phyloP scores from a whole-genome alignment of 108 stramenopile genomes.

The Cyclotella sp. region DNA sequence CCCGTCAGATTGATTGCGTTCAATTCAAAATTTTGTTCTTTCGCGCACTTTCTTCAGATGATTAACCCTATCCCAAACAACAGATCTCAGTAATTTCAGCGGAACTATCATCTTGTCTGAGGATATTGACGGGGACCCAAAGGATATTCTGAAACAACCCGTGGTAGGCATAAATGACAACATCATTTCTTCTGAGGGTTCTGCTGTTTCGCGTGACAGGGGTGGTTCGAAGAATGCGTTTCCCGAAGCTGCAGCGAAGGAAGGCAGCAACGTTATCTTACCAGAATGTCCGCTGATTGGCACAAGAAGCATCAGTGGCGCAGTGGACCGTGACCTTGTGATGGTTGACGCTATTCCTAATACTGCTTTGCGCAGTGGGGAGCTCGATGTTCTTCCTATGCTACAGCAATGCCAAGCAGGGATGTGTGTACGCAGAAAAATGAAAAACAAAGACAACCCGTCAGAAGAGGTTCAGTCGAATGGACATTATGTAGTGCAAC shows the following conservation, averaged over 20 bases:
- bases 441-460: not conserved
- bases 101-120: slow-evolving; percentile 17
- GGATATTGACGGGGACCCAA: not conserved
- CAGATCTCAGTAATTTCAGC: slow-evolving; percentile 19
- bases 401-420: not conserved
- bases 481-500: not conserved
- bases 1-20: too few relatives aligned
- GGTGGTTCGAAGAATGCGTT: too few relatives aligned
- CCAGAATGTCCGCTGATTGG: too few relatives aligned
- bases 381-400: not conserved
- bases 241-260: too few relatives aligned
- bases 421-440: not conserved
- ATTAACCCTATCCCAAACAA: too few relatives aligned
- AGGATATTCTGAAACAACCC: not conserved
- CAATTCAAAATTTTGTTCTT: too few relatives aligned
- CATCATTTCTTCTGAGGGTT: too few relatives aligned
- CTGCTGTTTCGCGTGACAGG: too few relatives aligned
- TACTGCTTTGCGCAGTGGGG: not conserved
- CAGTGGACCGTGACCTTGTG: not conserved
- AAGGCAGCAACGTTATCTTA: too few relatives aligned
- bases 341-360: slow-evolving; percentile 1
- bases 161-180: not conserved
- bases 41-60: too few relatives aligned
- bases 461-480: not conserved
- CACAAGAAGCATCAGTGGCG: not conserved